phyloP scores from a whole-genome alignment of 345 rosid genomes.

The Moringa oleifera region DNA sequence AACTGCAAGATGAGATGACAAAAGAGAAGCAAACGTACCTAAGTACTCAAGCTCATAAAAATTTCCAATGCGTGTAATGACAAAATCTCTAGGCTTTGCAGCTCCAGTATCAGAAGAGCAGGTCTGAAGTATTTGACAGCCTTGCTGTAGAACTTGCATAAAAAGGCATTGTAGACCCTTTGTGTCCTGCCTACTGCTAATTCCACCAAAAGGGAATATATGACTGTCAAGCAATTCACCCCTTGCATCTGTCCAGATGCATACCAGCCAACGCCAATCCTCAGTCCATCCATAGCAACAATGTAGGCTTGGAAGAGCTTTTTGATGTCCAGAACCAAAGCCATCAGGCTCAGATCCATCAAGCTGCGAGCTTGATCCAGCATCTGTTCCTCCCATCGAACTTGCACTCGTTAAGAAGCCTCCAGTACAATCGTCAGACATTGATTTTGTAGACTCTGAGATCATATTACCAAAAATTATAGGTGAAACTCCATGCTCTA shows the following conservation, averaged over 20 bases:
- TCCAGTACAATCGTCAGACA: conserved; percentile 60
- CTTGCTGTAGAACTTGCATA: conserved; percentile 96
- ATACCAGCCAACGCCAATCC: conserved; percentile 99
- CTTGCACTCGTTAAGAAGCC: conserved; percentile 50
- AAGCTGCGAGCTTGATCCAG: conserved; percentile 61
- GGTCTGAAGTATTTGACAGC: conserved; percentile 90
- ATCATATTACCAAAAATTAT: conserved; percentile 40
- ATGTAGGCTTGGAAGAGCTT: conserved; percentile 73
- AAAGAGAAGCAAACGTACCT: conserved; percentile 41
- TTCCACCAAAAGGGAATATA: conserved; percentile 97
- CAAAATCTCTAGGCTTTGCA: conserved; percentile 88
- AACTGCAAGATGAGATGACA: background rate
- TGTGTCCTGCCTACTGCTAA: conserved; percentile 98
- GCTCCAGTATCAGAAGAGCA: conserved; percentile 76
- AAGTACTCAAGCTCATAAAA: conserved; percentile 96
- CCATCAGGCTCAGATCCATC: conserved; percentile 67
- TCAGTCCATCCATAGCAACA: conserved; percentile 99
- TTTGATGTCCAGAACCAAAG: conserved; percentile 45
- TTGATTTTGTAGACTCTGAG: conserved; percentile 53
- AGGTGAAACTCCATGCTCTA: conserved; percentile 76
- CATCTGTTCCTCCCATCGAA: conserved; percentile 50
- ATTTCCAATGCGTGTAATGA: conserved; percentile 81
- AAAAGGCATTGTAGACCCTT: conserved; percentile 98
- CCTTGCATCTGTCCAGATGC: conserved; percentile 99
- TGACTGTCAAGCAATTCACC: conserved; percentile 98